Evolutionary conservation across 129 eudicot genomes (phyloP), one percentile per base, ranked within the genome.

Genomic region (Artemisia annua): DNA sequence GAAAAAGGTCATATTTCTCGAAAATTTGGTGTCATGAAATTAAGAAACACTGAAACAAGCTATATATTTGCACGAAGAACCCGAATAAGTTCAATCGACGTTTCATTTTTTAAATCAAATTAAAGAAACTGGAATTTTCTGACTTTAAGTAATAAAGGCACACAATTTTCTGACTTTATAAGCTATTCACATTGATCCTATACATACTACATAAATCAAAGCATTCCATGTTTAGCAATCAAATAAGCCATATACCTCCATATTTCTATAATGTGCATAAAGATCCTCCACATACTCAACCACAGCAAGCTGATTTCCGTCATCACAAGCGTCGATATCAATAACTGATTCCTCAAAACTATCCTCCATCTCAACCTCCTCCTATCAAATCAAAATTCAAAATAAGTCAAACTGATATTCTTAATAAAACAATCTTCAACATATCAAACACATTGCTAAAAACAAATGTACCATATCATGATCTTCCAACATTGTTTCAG

Each of bases 361-460:
- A 75, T 91, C 97, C 71, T 88, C 97, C 97, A 89, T 89, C 68
- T 88, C 96, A 75, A 88, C 85, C 39, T 88, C 97, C 78, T 80
- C 74, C 83, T 79, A 48, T 11, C 26, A 32, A 66, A 48, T 11
- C 26, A 32, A 66, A 53, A 9, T 26, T 69, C 55, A 3, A 20
- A 39, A 26, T 78, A 16, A 75, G 69, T 39, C 59, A 46, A 56
- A 1, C 71, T 48, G 19, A 75, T 44, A 30, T 54, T 54, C 67
- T 20, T 22, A 30, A 24, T 0, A 35, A 66, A 69, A 58, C 10
- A 69, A 26, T 52, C 26, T 48, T 11, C 9, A 58, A 4, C 0
- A 3, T 30, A 30, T 55, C 39, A 64, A 72, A 59, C 54, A 72
- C 30, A 53, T 39, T 17, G 7, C 66, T 11, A 13, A 4, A 24